Evolutionary conservation across 2,329 filamentous ascomycete species (phyloP), one percentile per base, ranked within the genome.

Genomic region (Aspergillus latus): DNA sequence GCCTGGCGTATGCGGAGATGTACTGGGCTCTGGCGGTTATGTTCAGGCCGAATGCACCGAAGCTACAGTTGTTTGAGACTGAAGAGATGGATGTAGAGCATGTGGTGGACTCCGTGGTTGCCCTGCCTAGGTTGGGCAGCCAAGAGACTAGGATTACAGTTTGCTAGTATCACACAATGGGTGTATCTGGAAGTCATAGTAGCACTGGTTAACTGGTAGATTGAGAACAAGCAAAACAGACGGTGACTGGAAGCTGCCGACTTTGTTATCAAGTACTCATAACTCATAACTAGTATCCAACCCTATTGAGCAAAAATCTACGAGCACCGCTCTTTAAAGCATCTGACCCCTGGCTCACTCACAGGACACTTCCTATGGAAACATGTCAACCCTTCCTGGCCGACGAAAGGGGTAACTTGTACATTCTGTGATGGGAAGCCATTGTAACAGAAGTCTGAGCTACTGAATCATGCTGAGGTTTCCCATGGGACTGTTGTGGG

Each of bases 11-110:
- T 8, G 84, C 84, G 37, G 87, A 90, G 67, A 88, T 87, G 65
- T 81, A 83, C 32, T 72, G 89, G 4, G 85, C 85, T 0, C 79
- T 86, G 59, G 83, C 84, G 1, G 36, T 49, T 2, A 26, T 54
- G 3, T 54, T 54, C 30, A 21, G 46, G 2, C 46, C 52, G 9
- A 15, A 34, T 11, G 52, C n/a, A 13, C 52, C 52, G 28, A 49
- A 48, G 9, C n/a, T 54, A 10, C 1, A 37, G 10, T 30, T 49
- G 39, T 54, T 44, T 34, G 44, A 49, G 39, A 54, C 52, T 21
- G 28, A 49, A 16, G 46, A 54, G 9, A 43, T 26, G 10, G 52
- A 54, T 29, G 29, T 54, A 0, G 1, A 2, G 3, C 21, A 13
- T 2, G 34, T 32, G 0, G 10, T 26, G 5, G 45, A 54, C 16